Conservation (phyloP, 169 alveolate genomes). For the Plasmodium relictum region DNA sequence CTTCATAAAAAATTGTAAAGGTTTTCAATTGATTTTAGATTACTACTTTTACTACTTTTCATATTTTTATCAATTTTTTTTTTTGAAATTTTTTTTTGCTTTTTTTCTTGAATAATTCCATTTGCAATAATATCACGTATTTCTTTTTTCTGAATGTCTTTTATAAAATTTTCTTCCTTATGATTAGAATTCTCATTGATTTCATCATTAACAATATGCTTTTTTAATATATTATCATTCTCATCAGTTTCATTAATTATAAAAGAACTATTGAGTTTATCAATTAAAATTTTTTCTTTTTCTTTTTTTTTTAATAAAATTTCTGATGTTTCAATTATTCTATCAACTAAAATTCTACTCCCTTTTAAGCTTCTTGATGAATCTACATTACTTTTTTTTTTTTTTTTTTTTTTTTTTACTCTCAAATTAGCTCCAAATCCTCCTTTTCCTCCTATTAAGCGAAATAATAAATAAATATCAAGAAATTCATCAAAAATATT, state of each 20-base stretch:
- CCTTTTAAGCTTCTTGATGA: slow-evolving; percentile 63
- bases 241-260: slow-evolving; percentile 20
- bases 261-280: slow-evolving; percentile 19
- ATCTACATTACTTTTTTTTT: slow-evolving; percentile 41
- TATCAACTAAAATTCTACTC: slow-evolving; percentile 37
- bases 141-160: background rate
- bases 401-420: slow-evolving; percentile 67
- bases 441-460: slow-evolving; percentile 68
- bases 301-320: slow-evolving; percentile 38
- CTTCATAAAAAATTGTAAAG: slow-evolving; percentile 59
- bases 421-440: slow-evolving; percentile 76
- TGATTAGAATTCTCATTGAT: background rate
- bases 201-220: background rate
- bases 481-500: slow-evolving; percentile 71
- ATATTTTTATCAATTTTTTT: slow-evolving; percentile 11
- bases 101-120: slow-evolving; percentile 48
- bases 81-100: slow-evolving; percentile 2
- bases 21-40: slow-evolving; percentile 41
- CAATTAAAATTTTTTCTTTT: slow-evolving; percentile 40
- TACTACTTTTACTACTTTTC: background rate
- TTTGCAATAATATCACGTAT: slow-evolving; percentile 28
- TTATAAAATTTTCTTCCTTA: background rate
- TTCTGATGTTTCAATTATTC: slow-evolving; percentile 51
- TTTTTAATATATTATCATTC: background rate
- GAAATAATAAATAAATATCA: slow-evolving; percentile 42